Conservation (phyloP, 352 stramenopile genomes). For the Ophiocytium majus region DNA sequence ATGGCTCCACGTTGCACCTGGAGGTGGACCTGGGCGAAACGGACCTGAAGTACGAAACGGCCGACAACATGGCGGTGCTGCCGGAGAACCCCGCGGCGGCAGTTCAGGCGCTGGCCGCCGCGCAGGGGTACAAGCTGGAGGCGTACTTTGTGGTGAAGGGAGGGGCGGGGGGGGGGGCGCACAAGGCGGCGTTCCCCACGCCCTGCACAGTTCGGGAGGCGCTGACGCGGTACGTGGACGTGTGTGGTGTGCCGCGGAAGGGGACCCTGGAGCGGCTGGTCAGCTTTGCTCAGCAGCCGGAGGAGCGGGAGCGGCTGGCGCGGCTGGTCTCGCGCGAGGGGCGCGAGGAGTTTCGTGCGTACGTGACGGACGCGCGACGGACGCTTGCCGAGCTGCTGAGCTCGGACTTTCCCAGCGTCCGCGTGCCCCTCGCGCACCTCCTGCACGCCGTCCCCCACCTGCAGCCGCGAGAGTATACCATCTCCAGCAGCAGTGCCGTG, state of each 20-base stretch:
- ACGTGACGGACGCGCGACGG: slow-evolving; percentile 80
- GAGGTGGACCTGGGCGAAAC: slow-evolving; percentile 75
- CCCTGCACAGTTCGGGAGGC: slow-evolving; percentile 86
- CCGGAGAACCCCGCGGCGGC: slow-evolving; percentile 71
- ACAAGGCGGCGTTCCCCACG: slow-evolving; percentile 85
- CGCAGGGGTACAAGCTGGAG: slow-evolving; percentile 82
- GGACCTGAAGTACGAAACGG: slow-evolving; percentile 77
- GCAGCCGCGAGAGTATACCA: slow-evolving; percentile 94
- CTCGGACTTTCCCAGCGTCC: slow-evolving; percentile 68
- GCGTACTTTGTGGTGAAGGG: slow-evolving; percentile 75
- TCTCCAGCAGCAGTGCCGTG: slow-evolving; percentile 87
- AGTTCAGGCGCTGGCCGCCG: slow-evolving; percentile 75
- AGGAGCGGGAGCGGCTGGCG: slow-evolving; percentile 65
- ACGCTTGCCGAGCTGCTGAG: slow-evolving; percentile 83
- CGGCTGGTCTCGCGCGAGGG: slow-evolving; percentile 70
- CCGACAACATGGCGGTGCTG: slow-evolving; percentile 83
- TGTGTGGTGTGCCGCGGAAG: slow-evolving; percentile 83
- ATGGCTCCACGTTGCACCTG: slow-evolving; percentile 77
- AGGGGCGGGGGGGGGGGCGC: slow-evolving; percentile 60
- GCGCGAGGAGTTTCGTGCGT: slow-evolving; percentile 87
- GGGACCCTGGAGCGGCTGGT: slow-evolving; percentile 73
- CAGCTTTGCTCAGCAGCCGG: slow-evolving; percentile 67
- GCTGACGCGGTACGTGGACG: slow-evolving; percentile 84
- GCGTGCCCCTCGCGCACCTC: slow-evolving; percentile 72
- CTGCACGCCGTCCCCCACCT: slow-evolving; percentile 88